Evolutionary conservation across 2,329 filamentous ascomycete genomes (phyloP).

Genomic region (Fusarium nematophilum): DNA sequence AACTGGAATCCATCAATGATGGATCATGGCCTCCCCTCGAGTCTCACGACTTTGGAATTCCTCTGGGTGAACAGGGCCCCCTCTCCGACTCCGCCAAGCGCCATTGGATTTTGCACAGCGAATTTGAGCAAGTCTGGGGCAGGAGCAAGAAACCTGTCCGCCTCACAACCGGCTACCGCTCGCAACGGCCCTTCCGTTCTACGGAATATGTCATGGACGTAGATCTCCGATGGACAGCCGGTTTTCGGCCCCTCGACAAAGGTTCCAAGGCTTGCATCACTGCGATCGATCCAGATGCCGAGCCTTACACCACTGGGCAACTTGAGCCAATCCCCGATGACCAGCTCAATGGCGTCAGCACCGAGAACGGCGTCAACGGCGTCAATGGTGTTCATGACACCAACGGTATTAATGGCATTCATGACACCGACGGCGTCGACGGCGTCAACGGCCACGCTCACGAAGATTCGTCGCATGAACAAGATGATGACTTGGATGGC

Average conservation of each 20-base stretch:
- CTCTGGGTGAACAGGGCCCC: slow-evolving; percentile 28
- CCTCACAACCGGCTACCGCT: slow-evolving; percentile 42
- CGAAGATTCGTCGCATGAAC: slow-evolving; percentile 52
- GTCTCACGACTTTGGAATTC: slow-evolving; percentile 47
- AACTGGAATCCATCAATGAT: slow-evolving; percentile 63
- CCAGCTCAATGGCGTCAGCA: slow-evolving; percentile 27
- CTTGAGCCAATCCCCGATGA: slow-evolving; percentile 37
- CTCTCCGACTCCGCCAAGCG: slow-evolving; percentile 35
- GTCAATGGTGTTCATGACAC: slow-evolving; percentile 19
- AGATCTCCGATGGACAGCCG: slow-evolving; percentile 60
- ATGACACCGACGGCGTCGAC: slow-evolving; percentile 7
- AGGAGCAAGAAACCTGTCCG: slow-evolving; percentile 52
- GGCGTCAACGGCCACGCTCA: slow-evolving; percentile 32
- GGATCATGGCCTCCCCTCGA: slow-evolving; percentile 65
- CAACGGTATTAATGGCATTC: slow-evolving; percentile 12
- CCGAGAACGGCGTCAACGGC: slow-evolving; percentile 19
- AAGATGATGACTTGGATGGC: slow-evolving; percentile 58
- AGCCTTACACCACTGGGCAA: slow-evolving; percentile 38
- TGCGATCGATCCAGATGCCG: slow-evolving; percentile 51
- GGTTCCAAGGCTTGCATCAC: slow-evolving; percentile 59
- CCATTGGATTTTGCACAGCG: slow-evolving; percentile 56
- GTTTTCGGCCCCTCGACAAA: slow-evolving; percentile 54
- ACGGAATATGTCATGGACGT: slow-evolving; percentile 63
- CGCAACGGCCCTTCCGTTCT: slow-evolving; percentile 36
- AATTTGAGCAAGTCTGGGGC: slow-evolving; percentile 55